Evolutionary conservation across 73 alveolate genomes (phyloP).

Genomic region (Symbiodinium pilosum): DNA sequence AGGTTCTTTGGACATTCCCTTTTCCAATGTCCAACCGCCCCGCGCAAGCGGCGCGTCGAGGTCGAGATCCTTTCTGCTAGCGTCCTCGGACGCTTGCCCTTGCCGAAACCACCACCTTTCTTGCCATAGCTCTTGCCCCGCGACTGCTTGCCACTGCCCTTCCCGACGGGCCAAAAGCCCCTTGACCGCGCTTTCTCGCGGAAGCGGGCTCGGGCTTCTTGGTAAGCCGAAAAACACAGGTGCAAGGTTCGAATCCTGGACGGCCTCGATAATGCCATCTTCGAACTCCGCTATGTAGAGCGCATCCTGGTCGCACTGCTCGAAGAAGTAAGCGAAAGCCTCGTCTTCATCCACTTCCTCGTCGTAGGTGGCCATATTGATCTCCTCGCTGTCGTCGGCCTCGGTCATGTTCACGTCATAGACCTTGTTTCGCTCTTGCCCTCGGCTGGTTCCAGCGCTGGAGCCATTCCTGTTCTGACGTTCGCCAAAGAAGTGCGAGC

Average conservation of each 20-base stretch:
- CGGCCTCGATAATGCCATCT: not conserved
- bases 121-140: not conserved
- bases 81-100: not conserved
- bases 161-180: slow-evolving; percentile 25
- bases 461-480: not conserved
- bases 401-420: not conserved
- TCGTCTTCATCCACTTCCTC: not conserved
- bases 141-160: not conserved
- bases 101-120: not conserved
- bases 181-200: not conserved
- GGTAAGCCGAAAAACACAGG: not conserved
- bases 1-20: not conserved
- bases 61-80: not conserved
- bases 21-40: not conserved
- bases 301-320: not conserved
- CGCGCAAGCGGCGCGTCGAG: not conserved
- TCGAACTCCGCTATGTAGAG: not conserved
- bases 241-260: not conserved
- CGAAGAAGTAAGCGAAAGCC: not conserved
- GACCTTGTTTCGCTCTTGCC: not conserved
- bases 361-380: not conserved
- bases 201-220: not conserved
- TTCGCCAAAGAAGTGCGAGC: not conserved
- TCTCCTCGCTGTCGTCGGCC: not conserved
- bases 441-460: not conserved